A percentile compares a stretch with the other conserved stretches of the same genome.
Evolutionary conservation across 2,329 filamentous ascomycete genomes (phyloP).

Genomic region (Ophiostoma triangulosporum): DNA sequence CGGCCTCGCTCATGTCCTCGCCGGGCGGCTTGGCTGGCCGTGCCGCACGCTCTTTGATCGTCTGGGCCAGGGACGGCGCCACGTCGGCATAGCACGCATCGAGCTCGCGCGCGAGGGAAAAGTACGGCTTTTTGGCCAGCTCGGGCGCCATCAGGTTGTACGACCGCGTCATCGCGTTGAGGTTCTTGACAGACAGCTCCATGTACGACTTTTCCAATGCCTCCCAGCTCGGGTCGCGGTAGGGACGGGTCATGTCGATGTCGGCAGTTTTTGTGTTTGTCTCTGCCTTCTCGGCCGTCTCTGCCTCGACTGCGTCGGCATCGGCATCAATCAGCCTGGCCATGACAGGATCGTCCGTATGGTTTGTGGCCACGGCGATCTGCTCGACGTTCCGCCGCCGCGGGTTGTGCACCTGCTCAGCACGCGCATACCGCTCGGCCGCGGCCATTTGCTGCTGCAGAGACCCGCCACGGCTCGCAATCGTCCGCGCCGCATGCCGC

Average conservation of each 20-base stretch:
- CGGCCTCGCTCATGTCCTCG: conserved; percentile 22
- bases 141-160: conserved; percentile 95
- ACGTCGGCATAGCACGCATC: conserved; percentile 72
- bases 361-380: conserved; percentile 31
- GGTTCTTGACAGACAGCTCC: conserved; percentile 57
- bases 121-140: conserved; percentile 86
- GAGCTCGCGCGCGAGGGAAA: conserved; percentile 70
- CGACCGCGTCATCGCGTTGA: conserved; percentile 68
- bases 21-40: conserved; percentile 27
- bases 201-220: conserved; percentile 61
- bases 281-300: background rate
- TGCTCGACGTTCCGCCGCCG: conserved; percentile 31
- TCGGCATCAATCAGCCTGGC: conserved; percentile 11
- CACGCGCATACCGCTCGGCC: conserved; percentile 61
- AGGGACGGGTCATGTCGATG: conserved; percentile 33
- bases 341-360: conserved; percentile 36
- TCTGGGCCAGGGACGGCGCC: conserved; percentile 58
- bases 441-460: conserved; percentile 58
- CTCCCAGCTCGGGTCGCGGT: conserved; percentile 70
- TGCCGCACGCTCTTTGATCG: conserved; percentile 56
- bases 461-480: conserved; percentile 63
- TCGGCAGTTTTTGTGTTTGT: background rate
- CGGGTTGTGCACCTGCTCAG: conserved; percentile 56
- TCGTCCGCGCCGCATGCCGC: conserved; percentile 64
- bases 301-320: conserved; percentile 14